Evolutionary conservation across 148 eudicot species (phyloP).

Genomic region (Selenicereus undatus): DNA sequence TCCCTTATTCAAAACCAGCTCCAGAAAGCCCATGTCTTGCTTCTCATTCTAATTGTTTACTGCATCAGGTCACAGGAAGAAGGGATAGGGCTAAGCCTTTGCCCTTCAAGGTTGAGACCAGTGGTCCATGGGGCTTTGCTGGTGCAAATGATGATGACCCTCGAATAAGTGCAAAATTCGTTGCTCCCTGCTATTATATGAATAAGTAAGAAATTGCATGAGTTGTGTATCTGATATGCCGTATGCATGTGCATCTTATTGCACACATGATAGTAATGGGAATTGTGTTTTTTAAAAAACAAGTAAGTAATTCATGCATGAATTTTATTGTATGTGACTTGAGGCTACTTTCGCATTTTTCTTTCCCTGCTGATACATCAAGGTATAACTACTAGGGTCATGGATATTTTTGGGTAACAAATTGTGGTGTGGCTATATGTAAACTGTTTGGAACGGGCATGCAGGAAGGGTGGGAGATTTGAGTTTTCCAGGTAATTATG

Average conservation of each 20-base stretch:
- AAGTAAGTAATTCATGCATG: neutral
- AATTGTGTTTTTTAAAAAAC: neutral
- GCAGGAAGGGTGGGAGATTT: neutral
- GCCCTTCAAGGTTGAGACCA: constrained; percentile 79
- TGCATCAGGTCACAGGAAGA: constrained; percentile 85
- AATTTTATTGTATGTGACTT: neutral
- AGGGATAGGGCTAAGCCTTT: constrained; percentile 97
- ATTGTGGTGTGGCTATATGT: neutral
- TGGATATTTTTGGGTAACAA: neutral
- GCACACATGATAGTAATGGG: neutral
- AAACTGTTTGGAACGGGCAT: neutral
- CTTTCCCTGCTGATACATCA: neutral
- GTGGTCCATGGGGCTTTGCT: constrained; percentile 86
- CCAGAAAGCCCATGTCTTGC: neutral
- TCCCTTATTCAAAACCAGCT: neutral
- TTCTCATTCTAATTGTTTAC: constrained; percentile 9
- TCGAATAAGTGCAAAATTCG: constrained; percentile 70
- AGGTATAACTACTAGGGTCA: neutral
- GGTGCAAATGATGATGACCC: constrained; percentile 89
- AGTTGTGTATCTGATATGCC: neutral
- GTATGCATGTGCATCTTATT: neutral
- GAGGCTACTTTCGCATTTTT: neutral
- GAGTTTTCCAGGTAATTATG: neutral
- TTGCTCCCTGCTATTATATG: constrained; percentile 86
- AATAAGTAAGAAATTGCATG: constrained; percentile 58